These are phyloP conservation scores for Leishmania arabica DNA, from an alignment of 208 protist species.

Conservation along the genomic window DNA sequence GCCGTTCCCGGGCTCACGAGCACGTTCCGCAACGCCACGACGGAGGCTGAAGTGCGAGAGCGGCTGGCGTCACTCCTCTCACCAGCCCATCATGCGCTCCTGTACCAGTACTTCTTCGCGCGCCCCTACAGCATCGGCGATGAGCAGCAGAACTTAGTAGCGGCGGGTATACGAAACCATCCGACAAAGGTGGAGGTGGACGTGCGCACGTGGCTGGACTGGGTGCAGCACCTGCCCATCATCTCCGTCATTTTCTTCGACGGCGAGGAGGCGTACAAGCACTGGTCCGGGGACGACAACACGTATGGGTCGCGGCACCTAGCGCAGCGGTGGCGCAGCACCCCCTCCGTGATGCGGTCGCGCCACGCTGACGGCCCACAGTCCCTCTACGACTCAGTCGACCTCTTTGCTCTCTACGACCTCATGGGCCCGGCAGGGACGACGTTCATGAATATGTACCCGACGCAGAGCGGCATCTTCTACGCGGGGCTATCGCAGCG, in stretches of 20 bases:
- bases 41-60: constrained; percentile 27
- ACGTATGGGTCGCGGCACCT: constrained; percentile 93
- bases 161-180: neutral
- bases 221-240: constrained; percentile 45
- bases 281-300: constrained; percentile 85
- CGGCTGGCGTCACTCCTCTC: constrained; percentile 37
- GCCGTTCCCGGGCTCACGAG: constrained; percentile 25
- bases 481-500: constrained; percentile 41
- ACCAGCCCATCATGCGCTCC: constrained; percentile 40
- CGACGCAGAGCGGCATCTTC: constrained; percentile 53
- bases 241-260: constrained; percentile 92
- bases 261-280: constrained; percentile 92
- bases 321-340: constrained; percentile 44
- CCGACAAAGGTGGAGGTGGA: constrained; percentile 12
- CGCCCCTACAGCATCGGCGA: constrained; percentile 17
- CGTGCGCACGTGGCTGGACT: constrained; percentile 41
- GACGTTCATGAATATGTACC: constrained; percentile 66
- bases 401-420: constrained; percentile 87
- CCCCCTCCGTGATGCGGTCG: constrained; percentile 10
- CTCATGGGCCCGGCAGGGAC: constrained; percentile 68
- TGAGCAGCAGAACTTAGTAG: neutral
- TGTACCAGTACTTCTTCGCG: constrained; percentile 45
- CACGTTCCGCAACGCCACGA: constrained; percentile 17
- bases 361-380: constrained; percentile 36
- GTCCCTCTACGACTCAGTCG: constrained; percentile 45